phyloP scores from a whole-genome alignment of 2,329 filamentous ascomycete genomes.

The Ophiostoma angusticollis region DNA sequence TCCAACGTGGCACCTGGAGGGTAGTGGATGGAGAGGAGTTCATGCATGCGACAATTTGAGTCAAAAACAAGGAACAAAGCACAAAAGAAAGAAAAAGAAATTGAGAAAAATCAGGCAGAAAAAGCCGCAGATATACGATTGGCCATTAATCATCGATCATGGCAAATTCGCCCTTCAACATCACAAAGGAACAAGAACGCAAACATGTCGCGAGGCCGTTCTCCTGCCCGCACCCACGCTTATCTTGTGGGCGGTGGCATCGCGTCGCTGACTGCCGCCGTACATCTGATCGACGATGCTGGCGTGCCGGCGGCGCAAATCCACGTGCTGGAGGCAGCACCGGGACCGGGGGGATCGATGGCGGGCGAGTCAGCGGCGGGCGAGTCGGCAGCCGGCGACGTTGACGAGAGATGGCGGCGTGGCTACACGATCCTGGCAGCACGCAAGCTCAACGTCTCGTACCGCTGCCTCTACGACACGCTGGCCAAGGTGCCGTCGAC shows the following conservation, averaged over 20 bases:
- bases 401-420: slow-evolving; percentile 11
- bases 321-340: slow-evolving; percentile 19
- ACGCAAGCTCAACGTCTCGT: slow-evolving; percentile 20
- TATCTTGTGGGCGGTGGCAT: slow-evolving; percentile 21
- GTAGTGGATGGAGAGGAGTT: no score
- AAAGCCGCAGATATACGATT: no score
- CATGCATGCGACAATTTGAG: no score
- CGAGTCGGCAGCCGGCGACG: neutral
- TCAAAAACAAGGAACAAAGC: no score
- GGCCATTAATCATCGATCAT: neutral
- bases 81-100: no score
- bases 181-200: neutral
- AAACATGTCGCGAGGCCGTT: no score
- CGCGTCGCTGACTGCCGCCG: slow-evolving; percentile 19
- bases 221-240: slow-evolving; percentile 15
- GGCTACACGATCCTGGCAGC: slow-evolving; percentile 19
- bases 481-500: slow-evolving; percentile 17
- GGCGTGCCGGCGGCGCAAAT: slow-evolving; percentile 18
- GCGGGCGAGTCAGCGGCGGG: slow-evolving; percentile 1
- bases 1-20: no score
- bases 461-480: slow-evolving; percentile 19
- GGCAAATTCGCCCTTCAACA: neutral
- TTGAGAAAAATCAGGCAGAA: no score
- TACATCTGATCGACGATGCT: slow-evolving; percentile 20
- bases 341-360: slow-evolving; percentile 16